phyloP scores from a whole-genome alignment of 2,329 filamentous ascomycete genomes.

The Aspergillus ruber region DNA sequence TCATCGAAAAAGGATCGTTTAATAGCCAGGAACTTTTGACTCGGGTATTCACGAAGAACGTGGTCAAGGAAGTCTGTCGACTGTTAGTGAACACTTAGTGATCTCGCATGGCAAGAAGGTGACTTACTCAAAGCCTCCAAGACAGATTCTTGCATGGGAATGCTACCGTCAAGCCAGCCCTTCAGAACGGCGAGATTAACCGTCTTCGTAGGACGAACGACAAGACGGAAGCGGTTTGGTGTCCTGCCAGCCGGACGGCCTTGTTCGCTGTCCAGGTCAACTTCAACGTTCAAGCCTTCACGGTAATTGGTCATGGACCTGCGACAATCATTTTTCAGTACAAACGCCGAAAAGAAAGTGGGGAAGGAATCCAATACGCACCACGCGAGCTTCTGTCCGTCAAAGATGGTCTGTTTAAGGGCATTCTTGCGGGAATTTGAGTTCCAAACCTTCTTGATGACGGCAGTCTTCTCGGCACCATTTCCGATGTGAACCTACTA shows the following conservation, averaged over 20 bases:
- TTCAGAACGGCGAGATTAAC: constrained; percentile 63
- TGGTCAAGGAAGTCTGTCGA: constrained; percentile 74
- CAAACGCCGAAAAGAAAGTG: constrained; percentile 11
- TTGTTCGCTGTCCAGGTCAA: constrained; percentile 68
- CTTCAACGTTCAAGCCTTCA: constrained; percentile 48
- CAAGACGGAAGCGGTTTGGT: constrained; percentile 52
- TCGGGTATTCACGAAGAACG: constrained; percentile 72
- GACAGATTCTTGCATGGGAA: constrained; percentile 58
- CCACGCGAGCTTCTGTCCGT: constrained; percentile 85
- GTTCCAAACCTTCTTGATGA: constrained; percentile 72
- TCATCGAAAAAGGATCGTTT: constrained; percentile 76
- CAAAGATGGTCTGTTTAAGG: constrained; percentile 61
- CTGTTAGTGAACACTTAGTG: constrained; percentile 2
- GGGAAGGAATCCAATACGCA: constrained; percentile 32
- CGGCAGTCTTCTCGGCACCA: constrained; percentile 55
- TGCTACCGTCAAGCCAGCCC: constrained; percentile 57
- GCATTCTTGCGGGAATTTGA: constrained; percentile 57
- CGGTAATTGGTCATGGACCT: constrained; percentile 33
- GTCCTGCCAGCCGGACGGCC: constrained; percentile 35
- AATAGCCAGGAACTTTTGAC: constrained; percentile 60
- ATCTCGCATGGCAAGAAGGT: background rate
- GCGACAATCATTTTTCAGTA: constrained; percentile 21
- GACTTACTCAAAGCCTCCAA: constrained; percentile 68
- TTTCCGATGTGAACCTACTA: constrained; percentile 60
- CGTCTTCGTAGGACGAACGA: constrained; percentile 57